Evolutionary conservation across 495 filamentous ascomycete species (phyloP), one percentile per base, ranked within the genome.

Genomic region (Darksidea phi): DNA sequence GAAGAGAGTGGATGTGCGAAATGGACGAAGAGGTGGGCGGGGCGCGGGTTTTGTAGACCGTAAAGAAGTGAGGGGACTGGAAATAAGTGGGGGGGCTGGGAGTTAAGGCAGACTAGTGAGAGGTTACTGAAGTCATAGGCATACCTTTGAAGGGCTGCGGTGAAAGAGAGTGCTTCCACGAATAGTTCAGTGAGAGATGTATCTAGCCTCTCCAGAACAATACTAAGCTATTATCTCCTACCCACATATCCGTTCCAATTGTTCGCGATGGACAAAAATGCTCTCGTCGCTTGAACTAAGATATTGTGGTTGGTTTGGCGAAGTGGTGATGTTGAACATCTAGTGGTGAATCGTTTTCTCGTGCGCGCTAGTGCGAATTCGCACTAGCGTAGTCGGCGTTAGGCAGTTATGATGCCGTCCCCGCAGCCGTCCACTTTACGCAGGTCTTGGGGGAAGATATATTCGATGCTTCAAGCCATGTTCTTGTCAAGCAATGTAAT

Each of bases 341-440:
- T n/a, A n/a, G n/a, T n/a, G n/a, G 28, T 25, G 37, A 4, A 36
- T 15, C 6, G 12, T 15, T 42, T 46, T 17, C 15, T 6, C 3
- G 47, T 17, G 3, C 15, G 37, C 57, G 57, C 48, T 60, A 60
- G 34, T 23, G 48, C 48, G 2, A 32, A 20, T 34, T 6, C 2
- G 57, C 25, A 26, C 24, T 51, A 52, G 45, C 56, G 47, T 46
- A 21, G 18, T 24, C 57, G 57, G 48, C 20, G 57, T 52, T 52
- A 60, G 57, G 57, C 57, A 60, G 48, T 53, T 37, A 32, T 15
- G 11, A 49, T 49, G 13, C 47, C 47, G 24, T 48, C 26, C 43
- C 32, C 28, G 43, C 46, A 20, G 26, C 34, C 28, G 5, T 26
- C 10, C 12, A 23, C 23, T 11, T 17, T 7, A 17, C 4, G 36